Conservation (phyloP, 73 alveolate species). For the Paramecium sonneborni region DNA sequence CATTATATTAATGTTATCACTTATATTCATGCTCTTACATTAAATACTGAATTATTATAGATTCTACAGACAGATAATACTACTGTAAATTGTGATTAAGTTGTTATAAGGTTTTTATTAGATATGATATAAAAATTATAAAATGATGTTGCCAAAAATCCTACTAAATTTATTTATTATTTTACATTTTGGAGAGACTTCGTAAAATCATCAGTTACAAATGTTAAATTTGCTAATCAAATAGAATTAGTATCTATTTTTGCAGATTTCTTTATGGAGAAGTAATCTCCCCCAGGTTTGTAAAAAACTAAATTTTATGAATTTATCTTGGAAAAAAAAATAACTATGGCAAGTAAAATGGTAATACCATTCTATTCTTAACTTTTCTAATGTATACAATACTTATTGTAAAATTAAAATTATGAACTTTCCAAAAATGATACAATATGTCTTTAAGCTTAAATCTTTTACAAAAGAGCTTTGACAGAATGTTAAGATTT, state of each 20-base stretch:
- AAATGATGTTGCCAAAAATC: slow-evolving; percentile 46
- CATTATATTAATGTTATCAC: slow-evolving; percentile 15
- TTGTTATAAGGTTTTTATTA: background rate
- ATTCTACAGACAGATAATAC: background rate
- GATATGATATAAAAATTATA: background rate
- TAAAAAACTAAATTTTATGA: background rate
- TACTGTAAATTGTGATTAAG: background rate
- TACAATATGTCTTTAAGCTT: background rate
- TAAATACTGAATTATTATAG: background rate
- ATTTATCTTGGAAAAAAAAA: background rate
- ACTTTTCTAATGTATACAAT: background rate
- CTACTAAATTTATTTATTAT: background rate
- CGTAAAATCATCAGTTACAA: background rate
- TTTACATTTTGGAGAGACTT: background rate
- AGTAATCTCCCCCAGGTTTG: background rate
- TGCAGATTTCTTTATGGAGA: slow-evolving; percentile 56
- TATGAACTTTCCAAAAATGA: background rate
- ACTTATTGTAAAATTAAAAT: background rate
- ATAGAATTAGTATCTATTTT: slow-evolving; percentile 10
- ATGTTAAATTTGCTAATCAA: background rate
- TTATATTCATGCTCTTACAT: background rate
- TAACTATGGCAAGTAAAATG: slow-evolving; percentile 41
- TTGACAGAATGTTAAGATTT: background rate
- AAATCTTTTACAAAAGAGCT: background rate
- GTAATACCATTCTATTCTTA: background rate